A percentile compares a stretch with the other conserved stretches of the same genome.
phyloP scores from a whole-genome alignment of 1,284 basidiomycete species.

The Cutaneotrichosporon sp. region DNA sequence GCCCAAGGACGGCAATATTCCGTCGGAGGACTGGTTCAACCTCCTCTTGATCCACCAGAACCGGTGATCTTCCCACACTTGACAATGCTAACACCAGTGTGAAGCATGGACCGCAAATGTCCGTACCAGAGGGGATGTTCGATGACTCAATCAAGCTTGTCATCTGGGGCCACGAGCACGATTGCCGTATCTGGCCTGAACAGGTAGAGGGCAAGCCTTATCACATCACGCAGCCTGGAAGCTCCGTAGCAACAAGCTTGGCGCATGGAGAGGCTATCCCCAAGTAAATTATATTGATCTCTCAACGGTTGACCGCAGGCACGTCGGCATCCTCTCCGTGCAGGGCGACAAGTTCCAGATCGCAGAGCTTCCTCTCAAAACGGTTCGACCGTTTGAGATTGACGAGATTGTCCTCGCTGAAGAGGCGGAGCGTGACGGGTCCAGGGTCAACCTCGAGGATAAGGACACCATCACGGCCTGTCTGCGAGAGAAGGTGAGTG shows the following conservation, averaged over 20 bases:
- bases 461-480: constrained; percentile 75
- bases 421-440: constrained; percentile 62
- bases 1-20: constrained; percentile 71
- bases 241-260: constrained; percentile 86
- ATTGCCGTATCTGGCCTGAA: constrained; percentile 87
- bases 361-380: constrained; percentile 77
- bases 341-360: constrained; percentile 82
- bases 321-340: constrained; percentile 79
- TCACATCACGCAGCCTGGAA: constrained; percentile 90
- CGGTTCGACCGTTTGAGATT: constrained; percentile 92
- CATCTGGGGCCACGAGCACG: constrained; percentile 98
- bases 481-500: constrained; percentile 63
- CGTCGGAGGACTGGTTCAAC: constrained; percentile 75
- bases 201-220: constrained; percentile 86
- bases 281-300: constrained; percentile 65
- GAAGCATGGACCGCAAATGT: constrained; percentile 85
- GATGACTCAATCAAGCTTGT: constrained; percentile 92
- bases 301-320: constrained; percentile 56
- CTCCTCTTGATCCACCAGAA: constrained; percentile 93
- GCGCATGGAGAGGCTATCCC: constrained; percentile 83
- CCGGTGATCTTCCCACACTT: constrained; percentile 54
- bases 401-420: constrained; percentile 73
- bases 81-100: constrained; percentile 56
- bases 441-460: constrained; percentile 66
- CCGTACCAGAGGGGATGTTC: constrained; percentile 93